Conservation (phyloP, 495 filamentous ascomycete genomes). For the Podospora appendiculata region DNA sequence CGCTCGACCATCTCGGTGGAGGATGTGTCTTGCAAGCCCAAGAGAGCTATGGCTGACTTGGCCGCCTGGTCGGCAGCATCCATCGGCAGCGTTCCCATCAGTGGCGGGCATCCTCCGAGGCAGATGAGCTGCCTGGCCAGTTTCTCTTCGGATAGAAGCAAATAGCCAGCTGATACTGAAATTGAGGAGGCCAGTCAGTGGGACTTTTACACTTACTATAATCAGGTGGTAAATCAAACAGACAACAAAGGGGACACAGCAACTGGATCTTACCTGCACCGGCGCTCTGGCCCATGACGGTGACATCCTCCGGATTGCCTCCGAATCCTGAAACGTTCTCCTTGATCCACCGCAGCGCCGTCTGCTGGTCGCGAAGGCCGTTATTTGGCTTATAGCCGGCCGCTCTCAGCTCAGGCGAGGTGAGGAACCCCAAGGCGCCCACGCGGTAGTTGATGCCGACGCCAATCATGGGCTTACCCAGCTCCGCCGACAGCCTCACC, state of each 20-base stretch:
- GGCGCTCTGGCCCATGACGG: constrained; percentile 37
- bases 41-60: background rate
- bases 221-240: too few relatives aligned
- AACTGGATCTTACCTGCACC: constrained; percentile 23
- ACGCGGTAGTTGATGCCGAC: constrained; percentile 15
- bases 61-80: background rate
- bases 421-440: background rate
- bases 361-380: constrained; percentile 32
- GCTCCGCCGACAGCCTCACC: constrained; percentile 5
- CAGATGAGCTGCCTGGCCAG: background rate
- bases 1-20: background rate
- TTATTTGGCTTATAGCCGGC: constrained; percentile 24
- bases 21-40: background rate
- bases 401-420: background rate
- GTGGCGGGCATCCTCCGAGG: background rate
- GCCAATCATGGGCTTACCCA: constrained; percentile 35
- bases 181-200: background rate
- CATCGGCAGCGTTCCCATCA: background rate
- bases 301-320: constrained; percentile 31
- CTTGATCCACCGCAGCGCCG: constrained; percentile 37
- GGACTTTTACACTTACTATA: too few relatives aligned
- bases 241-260: background rate
- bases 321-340: constrained; percentile 50
- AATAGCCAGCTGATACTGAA: background rate
- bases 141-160: background rate